These are phyloP conservation scores for Cystobasidium pallidum DNA, from an alignment of 1,284 basidiomycete genomes.

Conservation along the genomic window DNA sequence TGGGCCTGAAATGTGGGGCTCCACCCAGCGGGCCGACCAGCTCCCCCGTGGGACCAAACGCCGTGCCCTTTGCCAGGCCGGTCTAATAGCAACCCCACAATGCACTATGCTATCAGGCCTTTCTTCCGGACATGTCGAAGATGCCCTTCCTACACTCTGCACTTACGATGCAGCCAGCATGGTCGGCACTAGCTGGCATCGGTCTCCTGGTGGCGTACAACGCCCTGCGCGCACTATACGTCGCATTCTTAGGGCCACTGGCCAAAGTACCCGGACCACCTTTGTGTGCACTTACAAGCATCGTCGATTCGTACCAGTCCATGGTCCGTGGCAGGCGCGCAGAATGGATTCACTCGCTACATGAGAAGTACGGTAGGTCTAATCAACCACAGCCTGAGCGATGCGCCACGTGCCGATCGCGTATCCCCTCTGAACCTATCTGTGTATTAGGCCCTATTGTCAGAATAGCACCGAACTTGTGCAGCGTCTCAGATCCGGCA, in stretches of 20 bases:
- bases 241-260: constrained; percentile 29
- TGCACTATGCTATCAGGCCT: no score
- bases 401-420: no score
- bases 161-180: neutral
- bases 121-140: no score
- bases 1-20: no score
- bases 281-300: constrained; percentile 25
- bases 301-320: constrained; percentile 30
- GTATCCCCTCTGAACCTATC: no score
- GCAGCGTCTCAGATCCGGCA: constrained; percentile 14
- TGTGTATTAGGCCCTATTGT: constrained; percentile 22
- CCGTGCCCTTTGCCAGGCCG: no score
- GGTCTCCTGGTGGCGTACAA: constrained; percentile 2
- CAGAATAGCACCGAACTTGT: constrained; percentile 30
- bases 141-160: neutral
- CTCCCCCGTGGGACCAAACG: no score
- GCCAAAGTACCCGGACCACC: constrained; percentile 37
- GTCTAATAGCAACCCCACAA: no score
- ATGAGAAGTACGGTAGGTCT: constrained; percentile 5
- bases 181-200: neutral
- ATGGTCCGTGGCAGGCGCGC: constrained; percentile 17
- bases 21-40: no score
- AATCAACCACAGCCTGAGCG: neutral
- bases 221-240: neutral
- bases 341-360: constrained; percentile 28